These are phyloP conservation scores for Leonotis leonurus DNA, from an alignment of 257 asterid species.

Conservation along the genomic window DNA sequence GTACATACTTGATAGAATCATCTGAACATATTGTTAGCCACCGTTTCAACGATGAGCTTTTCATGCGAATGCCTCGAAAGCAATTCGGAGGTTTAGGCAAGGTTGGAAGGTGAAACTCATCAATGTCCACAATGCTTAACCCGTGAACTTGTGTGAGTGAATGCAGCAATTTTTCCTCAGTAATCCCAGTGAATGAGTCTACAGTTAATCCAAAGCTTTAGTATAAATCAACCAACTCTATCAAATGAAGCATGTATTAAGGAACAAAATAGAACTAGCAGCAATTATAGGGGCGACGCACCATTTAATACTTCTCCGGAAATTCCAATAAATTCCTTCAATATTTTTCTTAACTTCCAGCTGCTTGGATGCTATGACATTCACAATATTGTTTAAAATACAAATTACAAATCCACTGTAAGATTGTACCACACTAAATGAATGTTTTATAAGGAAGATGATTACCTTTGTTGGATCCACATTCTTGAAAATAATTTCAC, in stretches of 20 bases:
- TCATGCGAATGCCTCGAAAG: constrained; percentile 81
- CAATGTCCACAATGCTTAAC: constrained; percentile 35
- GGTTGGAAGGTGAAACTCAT: constrained; percentile 51
- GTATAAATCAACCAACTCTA: not conserved
- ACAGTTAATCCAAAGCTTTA: constrained; percentile 19
- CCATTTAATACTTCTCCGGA: constrained; percentile 52
- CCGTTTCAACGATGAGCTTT: constrained; percentile 66
- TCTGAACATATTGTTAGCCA: constrained; percentile 87
- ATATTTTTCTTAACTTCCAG: constrained; percentile 69
- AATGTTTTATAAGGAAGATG: constrained; percentile 12
- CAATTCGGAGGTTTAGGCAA: constrained; percentile 72
- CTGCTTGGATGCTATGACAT: constrained; percentile 67
- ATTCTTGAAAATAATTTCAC: constrained; percentile 65
- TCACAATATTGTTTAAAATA: constrained; percentile 11
- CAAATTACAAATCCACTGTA: not conserved
- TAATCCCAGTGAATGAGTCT: constrained; percentile 67
- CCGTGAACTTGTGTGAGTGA: constrained; percentile 50
- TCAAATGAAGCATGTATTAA: not conserved
- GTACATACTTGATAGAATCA: constrained; percentile 65
- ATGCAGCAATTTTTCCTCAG: constrained; percentile 53
- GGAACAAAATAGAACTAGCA: not conserved
- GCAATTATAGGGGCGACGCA: constrained; percentile 14
- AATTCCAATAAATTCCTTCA: constrained; percentile 62
- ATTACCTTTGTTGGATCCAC: constrained; percentile 73
- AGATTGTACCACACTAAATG: not conserved